A percentile compares a stretch with the other conserved stretches of the same genome.
These are phyloP conservation scores for Elymus sibiricus DNA, from an alignment of 176 grass and related monocot genomes.

Conservation along the genomic window DNA sequence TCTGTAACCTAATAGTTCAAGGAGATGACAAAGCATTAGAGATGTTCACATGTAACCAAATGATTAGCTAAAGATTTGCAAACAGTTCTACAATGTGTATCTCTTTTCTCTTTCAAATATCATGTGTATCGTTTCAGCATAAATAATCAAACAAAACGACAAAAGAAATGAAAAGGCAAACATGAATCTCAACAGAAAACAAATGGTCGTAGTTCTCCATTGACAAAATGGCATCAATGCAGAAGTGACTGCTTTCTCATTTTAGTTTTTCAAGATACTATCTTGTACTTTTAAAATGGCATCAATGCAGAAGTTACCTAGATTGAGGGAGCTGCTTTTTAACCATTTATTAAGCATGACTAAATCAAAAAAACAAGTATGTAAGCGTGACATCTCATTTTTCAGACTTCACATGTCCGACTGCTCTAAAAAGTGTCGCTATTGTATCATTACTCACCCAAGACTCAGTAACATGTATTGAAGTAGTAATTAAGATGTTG, in stretches of 20 bases:
- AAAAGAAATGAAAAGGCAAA: background rate
- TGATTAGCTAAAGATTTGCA: background rate
- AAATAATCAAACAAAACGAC: background rate
- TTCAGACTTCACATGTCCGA: background rate
- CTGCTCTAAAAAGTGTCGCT: background rate
- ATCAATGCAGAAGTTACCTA: background rate
- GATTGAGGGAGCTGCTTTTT: background rate
- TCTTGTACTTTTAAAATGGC: too few species aligned
- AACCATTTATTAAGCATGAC: background rate
- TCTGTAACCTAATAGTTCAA: slow-evolving; percentile 59
- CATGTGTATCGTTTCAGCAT: background rate
- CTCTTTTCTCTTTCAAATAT: background rate
- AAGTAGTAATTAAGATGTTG: background rate
- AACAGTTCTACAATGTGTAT: background rate
- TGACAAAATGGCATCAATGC: background rate
- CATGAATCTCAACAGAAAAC: background rate
- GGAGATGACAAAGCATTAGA: background rate
- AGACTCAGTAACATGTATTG: background rate
- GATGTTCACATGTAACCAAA: background rate
- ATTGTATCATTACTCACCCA: background rate
- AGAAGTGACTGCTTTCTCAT: background rate
- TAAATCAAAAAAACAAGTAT: background rate
- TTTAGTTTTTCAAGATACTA: background rate
- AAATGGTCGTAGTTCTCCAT: background rate
- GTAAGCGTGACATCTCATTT: background rate